These are phyloP conservation scores for Scenedesmus sp. DNA, from an alignment of 163 green algal genomes.

Conservation along the genomic window DNA sequence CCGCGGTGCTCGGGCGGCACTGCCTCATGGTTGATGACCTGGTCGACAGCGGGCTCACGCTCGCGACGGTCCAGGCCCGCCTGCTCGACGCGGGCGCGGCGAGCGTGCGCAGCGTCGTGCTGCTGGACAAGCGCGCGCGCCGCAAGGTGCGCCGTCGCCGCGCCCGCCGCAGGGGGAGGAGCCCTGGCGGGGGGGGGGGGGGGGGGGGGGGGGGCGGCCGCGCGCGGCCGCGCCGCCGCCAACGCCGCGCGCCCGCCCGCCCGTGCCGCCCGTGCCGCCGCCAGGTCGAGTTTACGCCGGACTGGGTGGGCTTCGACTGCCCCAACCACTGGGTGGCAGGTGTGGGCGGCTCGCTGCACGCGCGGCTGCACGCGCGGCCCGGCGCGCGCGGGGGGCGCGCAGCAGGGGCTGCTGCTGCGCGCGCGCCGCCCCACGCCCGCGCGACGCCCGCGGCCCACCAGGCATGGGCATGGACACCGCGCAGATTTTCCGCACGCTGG, in stretches of 20 bases:
- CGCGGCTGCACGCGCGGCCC: too few relatives aligned
- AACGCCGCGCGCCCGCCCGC: too few relatives aligned
- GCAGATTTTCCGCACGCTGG: slow-evolving; percentile 52
- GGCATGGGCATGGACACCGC: slow-evolving; percentile 64
- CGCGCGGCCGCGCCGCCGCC: too few relatives aligned
- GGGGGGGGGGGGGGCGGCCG: too few relatives aligned
- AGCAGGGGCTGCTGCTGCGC: too few relatives aligned
- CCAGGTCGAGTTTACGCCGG: slow-evolving; percentile 39
- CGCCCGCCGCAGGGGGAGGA: too few relatives aligned
- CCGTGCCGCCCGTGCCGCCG: too few relatives aligned
- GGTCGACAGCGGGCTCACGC: slow-evolving; percentile 54
- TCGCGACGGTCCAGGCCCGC: slow-evolving; percentile 44
- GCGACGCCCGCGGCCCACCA: neutral
- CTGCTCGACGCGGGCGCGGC: slow-evolving; percentile 37
- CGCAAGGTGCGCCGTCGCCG: slow-evolving; percentile 42
- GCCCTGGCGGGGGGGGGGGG: too few relatives aligned
- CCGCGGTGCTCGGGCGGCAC: slow-evolving; percentile 45
- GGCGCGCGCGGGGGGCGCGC: too few relatives aligned
- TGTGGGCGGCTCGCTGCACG: too few relatives aligned
- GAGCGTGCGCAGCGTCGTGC: slow-evolving; percentile 41
- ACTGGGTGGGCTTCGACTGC: slow-evolving; percentile 59
- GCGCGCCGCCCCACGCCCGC: too few relatives aligned
- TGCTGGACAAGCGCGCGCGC: slow-evolving; percentile 61
- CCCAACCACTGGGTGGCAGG: slow-evolving; percentile 58
- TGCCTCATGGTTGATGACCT: slow-evolving; percentile 55